Base-by-base conservation (phyloP, 176 grass and related monocot species). In the Typha latifolia region DNA sequence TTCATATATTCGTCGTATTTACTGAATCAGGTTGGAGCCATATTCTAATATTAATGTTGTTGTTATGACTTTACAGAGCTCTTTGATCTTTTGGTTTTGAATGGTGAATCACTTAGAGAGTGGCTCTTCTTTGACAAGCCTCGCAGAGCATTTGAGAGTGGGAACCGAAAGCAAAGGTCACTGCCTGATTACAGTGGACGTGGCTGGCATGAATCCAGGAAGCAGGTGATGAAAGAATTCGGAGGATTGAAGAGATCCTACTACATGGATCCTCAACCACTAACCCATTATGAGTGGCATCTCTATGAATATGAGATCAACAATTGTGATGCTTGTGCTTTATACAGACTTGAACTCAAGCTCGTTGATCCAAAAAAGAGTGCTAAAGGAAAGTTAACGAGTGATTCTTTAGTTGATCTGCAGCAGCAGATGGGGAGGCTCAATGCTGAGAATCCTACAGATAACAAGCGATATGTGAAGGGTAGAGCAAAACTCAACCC, bases 121-220 rank as follows among this genome's bases (percentile, higher is more conserved):
- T 74, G 72, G 62, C 61, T 74, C 16, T 74, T 74, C 62, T 65
- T 74, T 64, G 72, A 74, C 49, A 74, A 74, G 61, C 72, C 62
- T 64, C 62, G 72, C 14, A 74, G 72, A 24, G 72, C 48, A 74
- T 74, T 74, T 64, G 72, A 74, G 72, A 74, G 62, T 51, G 62
- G 72, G 24, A 74, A 74, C 27, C 23, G 72, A 12, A 74, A 65
- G 61, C 72, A 74, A 74, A 74, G 72, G 23, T 74, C 62, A 21
- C 49, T 74, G 49, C 72, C 72, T 34, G 62, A 74, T 74, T 74
- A 74, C 23, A 65, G n/a, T 74, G 72, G 72, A 14, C 62, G 72
- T 63, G 62, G 72, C 34, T 74, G 72, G 72, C 72, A 74, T 74
- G 72, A 74, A 74, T 74, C 72, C 34, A 74, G 72, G 27, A 74